phyloP scores from a whole-genome alignment of 805 yeast genomes.

The Priceomyces castillae region DNA sequence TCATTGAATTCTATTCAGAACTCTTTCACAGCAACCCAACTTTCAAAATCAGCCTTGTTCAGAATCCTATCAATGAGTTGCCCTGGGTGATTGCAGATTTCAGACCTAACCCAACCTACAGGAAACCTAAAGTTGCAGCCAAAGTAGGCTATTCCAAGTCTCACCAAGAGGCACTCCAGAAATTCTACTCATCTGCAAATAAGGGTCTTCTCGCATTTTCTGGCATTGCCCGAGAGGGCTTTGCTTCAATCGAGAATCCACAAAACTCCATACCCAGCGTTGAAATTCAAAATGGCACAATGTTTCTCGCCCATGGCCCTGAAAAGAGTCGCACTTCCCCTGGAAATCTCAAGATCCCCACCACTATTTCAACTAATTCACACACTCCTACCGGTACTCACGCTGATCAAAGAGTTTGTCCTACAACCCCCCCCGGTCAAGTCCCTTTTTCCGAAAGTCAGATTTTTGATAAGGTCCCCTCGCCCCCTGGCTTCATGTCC shows the following conservation, averaged over 20 bases:
- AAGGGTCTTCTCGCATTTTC: constrained; percentile 1
- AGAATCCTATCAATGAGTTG: constrained; percentile 37
- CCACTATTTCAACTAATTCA: not conserved
- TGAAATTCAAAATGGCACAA: not conserved
- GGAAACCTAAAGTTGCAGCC: constrained; percentile 11
- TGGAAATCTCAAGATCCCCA: not conserved
- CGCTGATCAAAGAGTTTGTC: not conserved
- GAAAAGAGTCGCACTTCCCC: no score
- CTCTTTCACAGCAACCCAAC: constrained; percentile 18
- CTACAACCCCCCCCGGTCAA: not conserved
- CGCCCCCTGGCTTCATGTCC: constrained; percentile 41
- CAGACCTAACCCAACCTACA: constrained; percentile 26
- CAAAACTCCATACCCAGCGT: not conserved
- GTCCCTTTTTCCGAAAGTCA: constrained; percentile 15
- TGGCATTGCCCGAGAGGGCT: no score
- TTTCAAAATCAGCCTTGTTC: constrained; percentile 23
- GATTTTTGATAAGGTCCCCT: constrained; percentile 34
- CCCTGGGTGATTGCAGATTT: constrained; percentile 38
- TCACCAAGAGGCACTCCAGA: constrained; percentile 14
- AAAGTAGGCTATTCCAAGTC: constrained; percentile 14
- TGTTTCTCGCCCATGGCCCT: no score
- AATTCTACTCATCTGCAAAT: constrained; percentile 13
- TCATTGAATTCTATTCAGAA: constrained; percentile 22
- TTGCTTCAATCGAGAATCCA: not conserved
- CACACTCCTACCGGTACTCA: not conserved